These are phyloP conservation scores for Friedmanniomyces endolithicus DNA, from an alignment of 495 filamentous ascomycete genomes.

Conservation along the genomic window DNA sequence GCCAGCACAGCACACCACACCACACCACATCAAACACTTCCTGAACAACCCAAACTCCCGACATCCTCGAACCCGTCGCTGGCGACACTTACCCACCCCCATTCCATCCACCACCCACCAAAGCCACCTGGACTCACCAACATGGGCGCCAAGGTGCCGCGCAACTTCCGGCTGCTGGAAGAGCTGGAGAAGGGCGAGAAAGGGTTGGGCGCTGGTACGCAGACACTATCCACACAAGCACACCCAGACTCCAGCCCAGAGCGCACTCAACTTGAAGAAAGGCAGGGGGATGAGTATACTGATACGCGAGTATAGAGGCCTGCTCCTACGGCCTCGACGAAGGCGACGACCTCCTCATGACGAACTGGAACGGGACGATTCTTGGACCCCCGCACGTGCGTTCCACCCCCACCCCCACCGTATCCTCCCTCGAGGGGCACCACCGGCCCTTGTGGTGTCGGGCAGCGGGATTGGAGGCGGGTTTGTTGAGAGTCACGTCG, in stretches of 20 bases:
- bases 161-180: slow-evolving; percentile 91
- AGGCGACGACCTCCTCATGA: slow-evolving; percentile 92
- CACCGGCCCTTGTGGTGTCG: too few relatives aligned
- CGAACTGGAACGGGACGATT: slow-evolving; percentile 96
- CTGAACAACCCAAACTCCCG: background rate
- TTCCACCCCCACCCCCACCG: too few relatives aligned
- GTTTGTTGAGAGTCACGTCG: too few relatives aligned
- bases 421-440: too few relatives aligned
- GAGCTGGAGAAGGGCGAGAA: slow-evolving; percentile 99
- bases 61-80: background rate
- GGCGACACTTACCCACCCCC: background rate
- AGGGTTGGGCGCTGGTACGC: slow-evolving; percentile 79
- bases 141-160: slow-evolving; percentile 76
- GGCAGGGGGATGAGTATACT: background rate
- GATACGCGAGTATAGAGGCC: slow-evolving; percentile 49
- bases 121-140: too few relatives aligned
- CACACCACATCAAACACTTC: background rate
- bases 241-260: too few relatives aligned
- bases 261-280: too few relatives aligned
- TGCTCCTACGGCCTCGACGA: slow-evolving; percentile 94
- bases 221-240: background rate
- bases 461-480: too few relatives aligned
- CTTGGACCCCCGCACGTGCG: slow-evolving; percentile 90
- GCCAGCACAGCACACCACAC: background rate
- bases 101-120: slow-evolving; percentile 16